Evolutionary conservation across 2,329 filamentous ascomycete species (phyloP), one percentile per base, ranked within the genome.

Genomic region (Phoma sp.): DNA sequence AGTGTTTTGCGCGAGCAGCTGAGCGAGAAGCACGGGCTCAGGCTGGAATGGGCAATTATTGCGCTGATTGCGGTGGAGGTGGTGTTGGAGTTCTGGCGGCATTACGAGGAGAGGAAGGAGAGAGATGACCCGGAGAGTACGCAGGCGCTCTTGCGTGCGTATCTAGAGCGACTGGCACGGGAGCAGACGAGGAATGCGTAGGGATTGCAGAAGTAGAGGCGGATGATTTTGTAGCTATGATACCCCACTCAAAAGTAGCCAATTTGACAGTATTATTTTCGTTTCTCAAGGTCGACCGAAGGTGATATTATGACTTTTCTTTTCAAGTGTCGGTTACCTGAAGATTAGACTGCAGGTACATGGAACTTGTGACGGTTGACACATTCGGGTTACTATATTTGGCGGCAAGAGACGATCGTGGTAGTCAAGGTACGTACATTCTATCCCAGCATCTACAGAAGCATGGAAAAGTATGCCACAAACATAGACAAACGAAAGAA

Each of bases 41-140:
- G 91, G 49, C 81, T 99, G 10, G 95, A 98, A 77, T 93, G 91
- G 89, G 96, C 96, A 66, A 98, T 99, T 72, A 98, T 99, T 66
- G 81, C 91, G 2, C 83, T 99, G 48, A 99, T 99, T 71, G 87
- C 91, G 1, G 89, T 98, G 28, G 95, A 99, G 77, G 93, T 98
- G 12, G 81, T 88, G 10, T 95, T 98, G 73, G 93, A 96, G 75
- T 80, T 97, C 57, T 80, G 90, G 58, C 81, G 89, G 51, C 81
- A 93, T 42, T 88, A 87, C 75, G 84, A 87, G 60, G 90, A 92
- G 58, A 73, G 80, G 45, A 70, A 77, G 47, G 78, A 78, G 40
- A 70, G 70, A 33, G 69, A 75, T n/a, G 77, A 80, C 28, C 68
- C 73, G 7, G 73, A 72, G 25, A 76, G 74, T 36, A 78, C 74